Base-by-base conservation (phyloP, 331 rosid species). In the Cydonia oblonga region DNA sequence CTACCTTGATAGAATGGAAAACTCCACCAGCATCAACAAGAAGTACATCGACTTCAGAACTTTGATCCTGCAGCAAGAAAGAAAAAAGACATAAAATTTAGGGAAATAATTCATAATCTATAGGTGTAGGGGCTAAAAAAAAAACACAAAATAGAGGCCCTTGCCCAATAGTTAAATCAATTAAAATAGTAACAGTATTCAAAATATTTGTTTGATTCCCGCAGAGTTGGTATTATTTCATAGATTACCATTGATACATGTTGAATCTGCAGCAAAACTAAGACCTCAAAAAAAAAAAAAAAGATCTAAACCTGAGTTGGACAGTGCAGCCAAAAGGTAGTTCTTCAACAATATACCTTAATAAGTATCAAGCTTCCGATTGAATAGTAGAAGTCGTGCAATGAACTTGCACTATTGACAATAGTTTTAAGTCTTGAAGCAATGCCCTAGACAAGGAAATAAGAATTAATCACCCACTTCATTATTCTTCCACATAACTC, bases 1-100 rank as follows among this genome's bases (percentile, higher is more conserved):
- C 78, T 49, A 95, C 99, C 99, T 95, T 91, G 80, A 95, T 88
- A 15, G 97, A 87, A 25, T 72, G 90, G 69, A 95, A 91, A 75
- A 79, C 44, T 35, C 90, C 97, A 82, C 81, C 80, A 22, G 90
- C 96, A 74, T 95, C 97, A 59, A 67, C 76, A 68, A 89, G 96
- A 75, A 82, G 81, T 67, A 84, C 88, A 75, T 89, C 89, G 62
- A 79, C 88, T 33, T 85, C 82, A 72, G 96, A 79, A 80, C 75
- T 81, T 81, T 82, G 97, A 71, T 85, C 86, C 99, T 95, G 84
- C 40, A 59, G 9, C 35, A 68, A 38, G 42, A 64, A 69, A 20
- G 25, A 53, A 22, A 12, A 24, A 9, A 2, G 0, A 35, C 42
- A n/a, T n/a, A 35, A 35, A 4, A 35, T 9, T 32, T 56, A 76